phyloP scores from a whole-genome alignment of 2,329 filamentous ascomycete genomes.

The Colletotrichum spinosum region DNA sequence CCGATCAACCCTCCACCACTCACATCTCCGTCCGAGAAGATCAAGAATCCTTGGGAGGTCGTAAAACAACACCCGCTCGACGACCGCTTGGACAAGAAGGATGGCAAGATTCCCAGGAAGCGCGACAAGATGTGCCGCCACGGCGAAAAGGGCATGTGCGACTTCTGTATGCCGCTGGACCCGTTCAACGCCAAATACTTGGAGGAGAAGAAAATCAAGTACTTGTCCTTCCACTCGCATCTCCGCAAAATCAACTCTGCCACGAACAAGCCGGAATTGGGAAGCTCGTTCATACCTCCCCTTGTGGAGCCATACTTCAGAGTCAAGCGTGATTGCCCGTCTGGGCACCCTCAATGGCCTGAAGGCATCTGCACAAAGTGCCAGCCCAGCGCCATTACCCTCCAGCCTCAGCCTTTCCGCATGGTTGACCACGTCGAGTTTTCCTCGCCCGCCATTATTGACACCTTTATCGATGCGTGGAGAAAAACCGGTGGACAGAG shows the following conservation, averaged over 20 bases:
- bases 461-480: conserved; percentile 94
- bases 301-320: conserved; percentile 93
- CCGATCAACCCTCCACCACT: conserved; percentile 69
- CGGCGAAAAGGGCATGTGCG: conserved; percentile 97
- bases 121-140: conserved; percentile 95
- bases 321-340: conserved; percentile 89
- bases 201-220: conserved; percentile 97
- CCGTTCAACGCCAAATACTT: conserved; percentile 92
- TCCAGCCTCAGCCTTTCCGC: conserved; percentile 92
- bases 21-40: conserved; percentile 68
- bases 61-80: conserved; percentile 90
- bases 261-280: conserved; percentile 95
- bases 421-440: conserved; percentile 99
- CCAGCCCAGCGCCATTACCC: conserved; percentile 94
- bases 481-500: conserved; percentile 85
- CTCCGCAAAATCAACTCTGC: conserved; percentile 94
- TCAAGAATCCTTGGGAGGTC: conserved; percentile 93
- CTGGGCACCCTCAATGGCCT: conserved; percentile 92
- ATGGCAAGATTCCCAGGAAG: conserved; percentile 87
- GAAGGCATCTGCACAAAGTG: conserved; percentile 98
- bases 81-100: conserved; percentile 84
- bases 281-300: conserved; percentile 95
- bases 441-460: conserved; percentile 83
- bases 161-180: conserved; percentile 97
- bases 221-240: conserved; percentile 94